phyloP scores from a whole-genome alignment of 352 stramenopile genomes.

The Phytophthora cactorum region DNA sequence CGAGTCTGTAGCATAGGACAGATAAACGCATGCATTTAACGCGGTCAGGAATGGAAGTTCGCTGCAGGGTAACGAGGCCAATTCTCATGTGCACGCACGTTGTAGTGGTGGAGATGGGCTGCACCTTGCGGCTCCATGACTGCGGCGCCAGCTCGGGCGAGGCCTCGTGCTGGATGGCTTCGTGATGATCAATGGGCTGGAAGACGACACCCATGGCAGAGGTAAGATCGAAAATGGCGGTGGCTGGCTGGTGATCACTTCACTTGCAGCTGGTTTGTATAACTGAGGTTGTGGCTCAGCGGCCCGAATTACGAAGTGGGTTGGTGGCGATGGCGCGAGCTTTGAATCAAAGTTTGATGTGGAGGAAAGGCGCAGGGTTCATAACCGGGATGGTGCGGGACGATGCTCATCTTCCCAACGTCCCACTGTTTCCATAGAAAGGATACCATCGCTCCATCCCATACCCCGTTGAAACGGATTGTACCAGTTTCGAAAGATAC shows the following conservation, averaged over 20 bases:
- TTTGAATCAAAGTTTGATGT: slow-evolving; percentile 5
- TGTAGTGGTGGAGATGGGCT: slow-evolving; percentile 13
- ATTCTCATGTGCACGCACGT: slow-evolving; percentile 25
- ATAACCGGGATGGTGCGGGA: slow-evolving; percentile 14
- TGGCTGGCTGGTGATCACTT: slow-evolving; percentile 13
- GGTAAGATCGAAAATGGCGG: slow-evolving; percentile 9
- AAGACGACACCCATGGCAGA: slow-evolving; percentile 31
- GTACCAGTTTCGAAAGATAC: slow-evolving; percentile 1
- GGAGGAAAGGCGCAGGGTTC: slow-evolving; percentile 3
- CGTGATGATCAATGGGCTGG: slow-evolving; percentile 28
- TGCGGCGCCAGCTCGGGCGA: slow-evolving; percentile 31
- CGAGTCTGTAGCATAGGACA: slow-evolving; percentile 19
- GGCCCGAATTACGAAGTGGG: slow-evolving; percentile 12
- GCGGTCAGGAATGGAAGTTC: slow-evolving; percentile 12
- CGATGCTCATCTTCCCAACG: slow-evolving; percentile 13
- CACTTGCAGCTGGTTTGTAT: slow-evolving; percentile 10
- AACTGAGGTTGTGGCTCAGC: slow-evolving; percentile 20
- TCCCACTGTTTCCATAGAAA: slow-evolving; percentile 33
- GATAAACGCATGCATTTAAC: slow-evolving; percentile 6
- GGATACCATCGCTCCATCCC: slow-evolving; percentile 1
- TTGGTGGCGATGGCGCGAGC: slow-evolving; percentile 4
- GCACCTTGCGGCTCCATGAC: slow-evolving; percentile 34
- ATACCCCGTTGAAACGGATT: slow-evolving; percentile 13
- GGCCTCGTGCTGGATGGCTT: slow-evolving; percentile 14
- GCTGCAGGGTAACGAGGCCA: slow-evolving; percentile 11